Conservation (phyloP, 2,329 filamentous ascomycete species). For the Talaromyces sp. region DNA sequence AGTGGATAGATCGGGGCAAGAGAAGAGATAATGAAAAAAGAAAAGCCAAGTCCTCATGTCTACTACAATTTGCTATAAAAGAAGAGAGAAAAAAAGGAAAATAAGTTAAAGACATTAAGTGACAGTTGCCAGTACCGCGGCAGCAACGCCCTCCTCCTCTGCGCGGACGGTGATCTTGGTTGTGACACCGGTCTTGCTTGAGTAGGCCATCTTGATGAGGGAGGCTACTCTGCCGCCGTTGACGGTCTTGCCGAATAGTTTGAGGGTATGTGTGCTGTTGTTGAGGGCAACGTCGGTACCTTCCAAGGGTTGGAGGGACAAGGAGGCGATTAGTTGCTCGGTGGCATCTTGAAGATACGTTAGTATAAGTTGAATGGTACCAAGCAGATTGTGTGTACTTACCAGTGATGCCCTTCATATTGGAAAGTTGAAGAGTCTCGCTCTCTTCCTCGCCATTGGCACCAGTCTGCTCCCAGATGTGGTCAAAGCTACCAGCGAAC, state of each 20-base stretch:
- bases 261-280: conserved; percentile 89
- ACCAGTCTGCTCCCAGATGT: conserved; percentile 91
- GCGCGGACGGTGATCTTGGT: conserved; percentile 91
- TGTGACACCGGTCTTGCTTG: conserved; percentile 87
- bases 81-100: conserved; percentile 18
- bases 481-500: conserved; percentile 92
- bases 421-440: conserved; percentile 85
- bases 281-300: conserved; percentile 89
- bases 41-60: conserved; percentile 19
- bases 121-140: conserved; percentile 80
- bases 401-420: conserved; percentile 91
- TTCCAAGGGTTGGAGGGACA: conserved; percentile 91
- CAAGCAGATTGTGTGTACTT: conserved; percentile 43
- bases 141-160: conserved; percentile 89
- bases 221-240: conserved; percentile 86
- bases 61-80: conserved; percentile 28
- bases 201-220: conserved; percentile 89
- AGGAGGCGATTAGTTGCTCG: conserved; percentile 80
- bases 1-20: neutral
- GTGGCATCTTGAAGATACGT: conserved; percentile 71
- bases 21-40: conserved; percentile 6
- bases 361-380: conserved; percentile 19
- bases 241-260: conserved; percentile 93
- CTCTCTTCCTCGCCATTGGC: conserved; percentile 86
- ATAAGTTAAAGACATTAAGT: conserved; percentile 57